Conservation (phyloP, 2,329 filamentous ascomycete genomes). For the Fusarium ramigenum region DNA sequence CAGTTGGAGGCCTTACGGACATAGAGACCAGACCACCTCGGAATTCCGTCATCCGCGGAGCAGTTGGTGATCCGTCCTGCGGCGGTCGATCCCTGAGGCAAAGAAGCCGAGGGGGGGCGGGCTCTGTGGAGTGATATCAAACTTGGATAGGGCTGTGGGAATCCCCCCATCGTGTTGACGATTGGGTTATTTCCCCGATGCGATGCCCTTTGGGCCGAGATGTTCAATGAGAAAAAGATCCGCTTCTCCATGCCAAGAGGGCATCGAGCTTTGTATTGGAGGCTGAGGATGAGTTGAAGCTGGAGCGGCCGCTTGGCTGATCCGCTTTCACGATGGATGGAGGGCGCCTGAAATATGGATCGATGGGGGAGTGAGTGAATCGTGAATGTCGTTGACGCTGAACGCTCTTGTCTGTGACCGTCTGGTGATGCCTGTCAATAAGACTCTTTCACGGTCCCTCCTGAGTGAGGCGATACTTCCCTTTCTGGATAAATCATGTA, state of each 20-base stretch:
- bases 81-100: conserved; percentile 8
- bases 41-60: background rate
- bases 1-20: conserved; percentile 19
- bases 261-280: background rate
- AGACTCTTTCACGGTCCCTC: background rate
- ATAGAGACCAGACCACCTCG: background rate
- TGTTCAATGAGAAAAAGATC: background rate
- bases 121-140: conserved; percentile 17
- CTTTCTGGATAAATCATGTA: background rate
- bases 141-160: conserved; percentile 26
- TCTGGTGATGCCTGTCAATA: conserved; percentile 3
- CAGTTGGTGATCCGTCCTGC: conserved; percentile 3
- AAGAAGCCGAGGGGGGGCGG: conserved; percentile 15
- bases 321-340: conserved; percentile 4
- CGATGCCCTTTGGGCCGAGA: background rate
- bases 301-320: conserved; percentile 18
- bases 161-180: background rate
- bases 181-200: background rate
- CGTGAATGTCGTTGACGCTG: background rate
- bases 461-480: background rate
- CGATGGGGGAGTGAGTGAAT: background rate
- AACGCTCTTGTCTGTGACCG: background rate
- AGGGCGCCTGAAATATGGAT: conserved; percentile 10
- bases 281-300: background rate
- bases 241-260: conserved; percentile 8